Evolutionary conservation across 148 eudicot genomes (phyloP), one percentile per base, ranked within the genome.

Genomic region (Persicaria tinctoria): DNA sequence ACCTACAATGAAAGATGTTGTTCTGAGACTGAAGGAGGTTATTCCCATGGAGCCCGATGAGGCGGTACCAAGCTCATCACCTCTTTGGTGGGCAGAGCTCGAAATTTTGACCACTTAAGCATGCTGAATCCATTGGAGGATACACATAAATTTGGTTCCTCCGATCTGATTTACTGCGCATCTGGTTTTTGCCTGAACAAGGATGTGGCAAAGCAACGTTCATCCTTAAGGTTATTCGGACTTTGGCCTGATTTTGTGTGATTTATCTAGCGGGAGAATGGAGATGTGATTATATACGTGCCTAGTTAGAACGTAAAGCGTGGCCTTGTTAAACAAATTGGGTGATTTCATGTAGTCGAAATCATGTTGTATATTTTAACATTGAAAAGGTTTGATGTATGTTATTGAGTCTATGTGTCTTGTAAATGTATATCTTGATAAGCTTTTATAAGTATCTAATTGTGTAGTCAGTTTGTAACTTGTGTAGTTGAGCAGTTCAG

Each of bases 61-160:
- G 18, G 99, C 96, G 0, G 80, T 79, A 8, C 97, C 99, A 2
- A 88, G 77, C 77, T 10, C 81, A 59, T 91, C 93, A 74, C 92
- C 98, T 72, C 97, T 91, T 53, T 91, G 94, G 93, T 91, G 97
- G 98, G 98, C 98, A 2, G 98, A 93, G 77, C 90, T 91, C 4
- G 98, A 93, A 83, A 87, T 93, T 84, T 57, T 89, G 87, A 80
- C 87, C 18, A 75, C 83, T 4, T 86, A 84, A 70, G 81, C 81
- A 47, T 78, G 46, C 69, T 82, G 66, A 80, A 0, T 8, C 12
- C 11, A 2, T 17, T 57, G 10, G 20, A 18, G 13, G 44, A 9
- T 60, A 6, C 14, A 5, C 18, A 60, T 60, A 27, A 60, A 41
- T 60, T 60, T 60, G 68, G 68, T 60, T 60, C 44, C 27, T 60